Evolutionary conservation across 208 protist genomes (phyloP).

Genomic region (Jaenimonas drosophilae): DNA sequence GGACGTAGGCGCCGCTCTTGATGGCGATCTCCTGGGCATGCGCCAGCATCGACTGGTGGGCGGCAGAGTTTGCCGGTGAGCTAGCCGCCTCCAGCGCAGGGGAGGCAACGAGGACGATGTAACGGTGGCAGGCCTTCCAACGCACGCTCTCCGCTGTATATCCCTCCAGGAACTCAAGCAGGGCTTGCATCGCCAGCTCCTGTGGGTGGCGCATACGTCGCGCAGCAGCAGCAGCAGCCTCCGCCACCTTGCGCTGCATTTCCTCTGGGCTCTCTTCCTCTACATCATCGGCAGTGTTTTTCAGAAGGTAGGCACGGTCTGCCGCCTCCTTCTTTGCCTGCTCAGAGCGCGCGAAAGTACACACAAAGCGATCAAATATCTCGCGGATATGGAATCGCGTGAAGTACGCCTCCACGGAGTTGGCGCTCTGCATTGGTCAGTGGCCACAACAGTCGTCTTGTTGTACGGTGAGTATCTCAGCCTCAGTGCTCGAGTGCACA

Average conservation of each 20-base stretch:
- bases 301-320: conserved; percentile 3
- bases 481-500: neutral
- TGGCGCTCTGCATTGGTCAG: neutral
- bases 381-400: conserved; percentile 3
- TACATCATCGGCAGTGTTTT: conserved; percentile 3
- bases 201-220: no score
- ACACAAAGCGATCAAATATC: conserved; percentile 3
- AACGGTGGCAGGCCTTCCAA: neutral
- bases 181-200: neutral
- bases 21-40: conserved; percentile 1
- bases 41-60: no score
- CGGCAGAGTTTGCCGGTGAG: neutral
- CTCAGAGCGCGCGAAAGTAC: neutral
- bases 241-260: neutral
- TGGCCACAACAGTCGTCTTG: neutral
- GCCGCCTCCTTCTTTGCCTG: conserved; percentile 1
- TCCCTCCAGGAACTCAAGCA: conserved; percentile 2
- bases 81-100: neutral
- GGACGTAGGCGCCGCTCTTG: neutral
- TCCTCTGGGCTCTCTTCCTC: neutral
- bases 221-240: no score
- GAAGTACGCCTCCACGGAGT: neutral
- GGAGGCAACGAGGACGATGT: conserved; percentile 4
- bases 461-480: neutral
- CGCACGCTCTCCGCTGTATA: neutral